A percentile compares a stretch with the other conserved stretches of the same genome.
Conservation (phyloP, 129 eudicot genomes). For the Cynara cardunculus region DNA sequence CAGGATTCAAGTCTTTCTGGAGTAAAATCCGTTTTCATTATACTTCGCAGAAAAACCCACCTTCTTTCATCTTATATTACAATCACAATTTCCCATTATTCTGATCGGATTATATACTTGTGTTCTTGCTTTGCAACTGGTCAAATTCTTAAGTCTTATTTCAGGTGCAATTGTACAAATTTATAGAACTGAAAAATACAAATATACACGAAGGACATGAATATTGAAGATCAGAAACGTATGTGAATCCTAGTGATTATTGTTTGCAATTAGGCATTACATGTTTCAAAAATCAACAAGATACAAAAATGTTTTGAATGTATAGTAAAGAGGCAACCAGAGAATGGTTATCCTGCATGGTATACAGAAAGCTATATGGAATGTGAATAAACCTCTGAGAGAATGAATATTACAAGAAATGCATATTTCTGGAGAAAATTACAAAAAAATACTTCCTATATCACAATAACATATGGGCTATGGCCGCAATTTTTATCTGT, state of each 20-base stretch:
- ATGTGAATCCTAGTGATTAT: conserved; percentile 1
- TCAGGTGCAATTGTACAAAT: not conserved
- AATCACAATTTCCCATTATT: not conserved
- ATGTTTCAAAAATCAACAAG: conserved; percentile 18
- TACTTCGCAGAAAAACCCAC: not conserved
- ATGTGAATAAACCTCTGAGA: not conserved
- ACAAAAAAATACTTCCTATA: conserved; percentile 12
- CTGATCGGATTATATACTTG: not conserved
- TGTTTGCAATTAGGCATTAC: conserved; percentile 20
- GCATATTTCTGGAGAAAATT: conserved; percentile 16
- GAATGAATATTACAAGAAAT: conserved; percentile 18
- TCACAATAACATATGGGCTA: conserved; percentile 24
- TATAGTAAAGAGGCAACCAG: conserved; percentile 23
- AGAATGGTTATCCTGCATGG: conserved; percentile 29
- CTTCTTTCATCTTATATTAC: not conserved
- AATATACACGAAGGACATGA: not conserved
- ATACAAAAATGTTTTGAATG: conserved; percentile 15
- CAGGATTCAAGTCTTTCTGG: conserved; percentile 80
- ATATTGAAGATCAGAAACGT: not conserved
- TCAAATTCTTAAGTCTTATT: not conserved
- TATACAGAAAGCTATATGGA: conserved; percentile 38
- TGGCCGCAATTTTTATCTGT: conserved; percentile 32
- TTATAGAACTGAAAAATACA: not conserved
- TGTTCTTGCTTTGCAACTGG: not conserved
- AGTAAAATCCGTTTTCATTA: conserved; percentile 31